phyloP scores from a whole-genome alignment of 306 rosid genomes.

The Urtica urens region DNA sequence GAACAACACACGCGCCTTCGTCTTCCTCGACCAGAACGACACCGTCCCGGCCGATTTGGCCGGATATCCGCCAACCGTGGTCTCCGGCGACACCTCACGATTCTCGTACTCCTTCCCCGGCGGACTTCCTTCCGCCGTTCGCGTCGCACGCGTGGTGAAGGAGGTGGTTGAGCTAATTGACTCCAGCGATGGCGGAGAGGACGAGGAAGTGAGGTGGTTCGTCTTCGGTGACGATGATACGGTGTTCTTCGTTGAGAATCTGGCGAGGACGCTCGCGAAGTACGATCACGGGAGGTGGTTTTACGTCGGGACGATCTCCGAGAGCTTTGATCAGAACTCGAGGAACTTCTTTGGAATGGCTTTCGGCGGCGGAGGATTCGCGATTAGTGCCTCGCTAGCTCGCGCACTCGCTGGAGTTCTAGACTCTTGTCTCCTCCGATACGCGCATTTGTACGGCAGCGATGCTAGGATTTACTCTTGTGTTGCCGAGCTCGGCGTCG shows the following conservation, averaged over 20 bases:
- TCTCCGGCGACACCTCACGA: constrained; percentile 47
- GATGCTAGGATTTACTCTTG: constrained; percentile 78
- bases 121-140: constrained; percentile 78
- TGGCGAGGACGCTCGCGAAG: constrained; percentile 46
- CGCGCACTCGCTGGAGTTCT: constrained; percentile 59
- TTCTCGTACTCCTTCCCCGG: constrained; percentile 53
- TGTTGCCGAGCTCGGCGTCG: constrained; percentile 76
- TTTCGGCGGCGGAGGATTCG: constrained; percentile 93
- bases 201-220: constrained; percentile 67
- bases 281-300: constrained; percentile 69
- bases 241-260: constrained; percentile 71
- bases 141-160: constrained; percentile 80
- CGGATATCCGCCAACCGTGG: constrained; percentile 32
- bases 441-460: constrained; percentile 76
- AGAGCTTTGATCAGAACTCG: constrained; percentile 65
- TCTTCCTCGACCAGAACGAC: constrained; percentile 47
- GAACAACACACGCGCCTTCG: constrained; percentile 45
- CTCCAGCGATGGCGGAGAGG: constrained; percentile 52
- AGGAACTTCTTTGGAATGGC: constrained; percentile 72
- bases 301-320: constrained; percentile 69
- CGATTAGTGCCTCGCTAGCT: constrained; percentile 60
- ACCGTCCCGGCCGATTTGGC: not conserved
- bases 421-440: constrained; percentile 76
- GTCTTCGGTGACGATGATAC: constrained; percentile 94
- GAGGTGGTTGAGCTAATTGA: too few relatives aligned